Conservation (phyloP, 352 stramenopile species). For the Bremia lactucae region DNA sequence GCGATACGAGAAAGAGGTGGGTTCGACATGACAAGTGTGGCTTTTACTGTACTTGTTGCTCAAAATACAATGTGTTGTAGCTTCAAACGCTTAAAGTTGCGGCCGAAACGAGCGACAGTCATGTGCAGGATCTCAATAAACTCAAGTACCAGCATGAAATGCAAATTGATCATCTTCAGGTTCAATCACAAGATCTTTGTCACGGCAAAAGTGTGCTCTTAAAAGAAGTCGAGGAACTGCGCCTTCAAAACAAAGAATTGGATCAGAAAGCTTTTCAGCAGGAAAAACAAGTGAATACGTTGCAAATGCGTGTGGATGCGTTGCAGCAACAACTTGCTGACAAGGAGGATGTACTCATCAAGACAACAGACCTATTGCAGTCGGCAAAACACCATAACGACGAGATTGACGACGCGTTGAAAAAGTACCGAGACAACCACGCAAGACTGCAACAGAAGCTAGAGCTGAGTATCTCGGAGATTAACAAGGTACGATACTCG, state of each 20-base stretch:
- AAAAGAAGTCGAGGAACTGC: slow-evolving; percentile 43
- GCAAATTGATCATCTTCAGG: slow-evolving; percentile 58
- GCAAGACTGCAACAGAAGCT: slow-evolving; percentile 78
- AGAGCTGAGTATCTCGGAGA: slow-evolving; percentile 82
- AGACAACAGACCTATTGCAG: slow-evolving; percentile 62
- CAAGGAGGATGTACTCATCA: slow-evolving; percentile 64
- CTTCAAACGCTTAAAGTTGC: slow-evolving; percentile 31
- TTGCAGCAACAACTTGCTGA: slow-evolving; percentile 69
- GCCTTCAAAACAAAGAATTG: slow-evolving; percentile 67
- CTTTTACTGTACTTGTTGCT: neutral
- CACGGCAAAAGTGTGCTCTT: slow-evolving; percentile 29
- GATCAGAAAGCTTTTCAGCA: slow-evolving; percentile 71
- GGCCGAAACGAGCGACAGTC: slow-evolving; percentile 36
- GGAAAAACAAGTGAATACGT: slow-evolving; percentile 73
- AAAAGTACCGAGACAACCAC: slow-evolving; percentile 84
- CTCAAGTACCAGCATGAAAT: slow-evolving; percentile 73
- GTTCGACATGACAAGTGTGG: slow-evolving; percentile 1
- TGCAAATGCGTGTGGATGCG: slow-evolving; percentile 55
- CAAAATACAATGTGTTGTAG: slow-evolving; percentile 16
- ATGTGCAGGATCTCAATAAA: slow-evolving; percentile 51
- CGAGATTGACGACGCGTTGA: slow-evolving; percentile 77
- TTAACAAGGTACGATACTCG: slow-evolving; percentile 68
- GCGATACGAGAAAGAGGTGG: slow-evolving; percentile 62
- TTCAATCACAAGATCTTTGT: slow-evolving; percentile 47
- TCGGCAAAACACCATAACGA: slow-evolving; percentile 61